Evolutionary conservation across 1,284 basidiomycete species (phyloP), one percentile per base, ranked within the genome.

Genomic region (Boletus austroedulis): DNA sequence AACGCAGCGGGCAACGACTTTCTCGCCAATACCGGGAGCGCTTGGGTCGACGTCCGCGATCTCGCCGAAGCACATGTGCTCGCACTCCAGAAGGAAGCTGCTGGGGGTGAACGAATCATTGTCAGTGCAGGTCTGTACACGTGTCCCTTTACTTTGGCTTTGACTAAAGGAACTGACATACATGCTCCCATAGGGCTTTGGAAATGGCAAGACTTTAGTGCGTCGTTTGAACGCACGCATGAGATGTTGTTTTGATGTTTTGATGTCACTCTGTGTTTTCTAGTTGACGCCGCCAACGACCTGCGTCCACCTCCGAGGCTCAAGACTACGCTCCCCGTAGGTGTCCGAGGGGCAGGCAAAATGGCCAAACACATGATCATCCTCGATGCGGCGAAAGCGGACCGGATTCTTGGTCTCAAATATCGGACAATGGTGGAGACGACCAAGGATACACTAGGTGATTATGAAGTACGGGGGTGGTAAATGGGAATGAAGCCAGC

Each of bases 71-170:
- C 81, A 0, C 86, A 90, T 62, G 73, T 80, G 5, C 73, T 78
- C 10, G 82, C 86, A 1, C 73, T 88, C 1, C 75, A 78, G 38
- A 77, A 77, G 36, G 71, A 77, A 5, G 79, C 80, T n/a, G 88
- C 87, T 0, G 81, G 79, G 7, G 84, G 82, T 0, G 73, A 90
- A 61, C 77, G 90, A 1, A 82, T 86, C 66, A 79, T 87, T 63
- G 62, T 79, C 47, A 71, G 69, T 34, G 71, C 65, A 6, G 82
- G 78, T 65, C 34, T 48, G 64, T 69, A 10, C 49, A 55, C 21
- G 61, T 40, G 1, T 31, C 52, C 19, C 15, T 23, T 47, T 5
- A 47, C 12, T n/a, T 8, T 24, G 14, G 24, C 11, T n/a, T 11
- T 8, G 26, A 3, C 19, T 15, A 3, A 6, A 15, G 3, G 19